Conservation (phyloP, 2,329 filamentous ascomycete genomes). For the Corniculantispora saksenae region DNA sequence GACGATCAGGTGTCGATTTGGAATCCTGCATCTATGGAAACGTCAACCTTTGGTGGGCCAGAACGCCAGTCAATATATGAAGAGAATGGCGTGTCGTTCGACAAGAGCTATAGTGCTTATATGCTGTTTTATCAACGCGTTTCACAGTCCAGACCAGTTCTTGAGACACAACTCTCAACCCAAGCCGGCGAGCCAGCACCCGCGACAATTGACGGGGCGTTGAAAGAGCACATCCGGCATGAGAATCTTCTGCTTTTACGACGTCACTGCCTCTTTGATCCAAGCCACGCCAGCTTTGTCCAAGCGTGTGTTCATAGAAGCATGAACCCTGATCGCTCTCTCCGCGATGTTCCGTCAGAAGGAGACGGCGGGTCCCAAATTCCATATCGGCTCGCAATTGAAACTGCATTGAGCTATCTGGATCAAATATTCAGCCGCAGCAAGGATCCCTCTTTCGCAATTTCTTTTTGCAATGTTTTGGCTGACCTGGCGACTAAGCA, state of each 20-base stretch:
- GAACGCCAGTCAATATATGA: constrained; percentile 55
- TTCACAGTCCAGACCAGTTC: constrained; percentile 55
- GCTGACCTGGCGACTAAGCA: constrained; percentile 51
- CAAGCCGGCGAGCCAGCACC: constrained; percentile 27
- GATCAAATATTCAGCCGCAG: constrained; percentile 74
- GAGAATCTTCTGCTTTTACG: constrained; percentile 76
- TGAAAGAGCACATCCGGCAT: constrained; percentile 62
- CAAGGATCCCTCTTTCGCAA: constrained; percentile 67
- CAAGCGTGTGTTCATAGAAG: constrained; percentile 53
- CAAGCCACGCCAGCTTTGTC: constrained; percentile 68
- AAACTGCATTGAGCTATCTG: constrained; percentile 63
- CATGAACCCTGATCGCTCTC: neutral
- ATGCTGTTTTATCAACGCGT: constrained; percentile 96
- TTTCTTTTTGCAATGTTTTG: constrained; percentile 52
- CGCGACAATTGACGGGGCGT: constrained; percentile 40
- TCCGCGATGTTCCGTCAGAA: neutral
- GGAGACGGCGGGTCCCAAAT: neutral
- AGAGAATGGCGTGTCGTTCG: constrained; percentile 48
- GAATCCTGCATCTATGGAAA: constrained; percentile 71
- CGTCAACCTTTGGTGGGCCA: constrained; percentile 76
- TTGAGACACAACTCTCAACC: neutral
- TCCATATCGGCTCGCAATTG: constrained; percentile 53
- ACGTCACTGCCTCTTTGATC: constrained; percentile 78
- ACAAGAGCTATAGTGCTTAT: constrained; percentile 85
- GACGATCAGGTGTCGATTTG: constrained; percentile 80